These are phyloP conservation scores for Cladophialophora yegresii DNA, from an alignment of 2,329 filamentous ascomycete species.

Conservation along the genomic window DNA sequence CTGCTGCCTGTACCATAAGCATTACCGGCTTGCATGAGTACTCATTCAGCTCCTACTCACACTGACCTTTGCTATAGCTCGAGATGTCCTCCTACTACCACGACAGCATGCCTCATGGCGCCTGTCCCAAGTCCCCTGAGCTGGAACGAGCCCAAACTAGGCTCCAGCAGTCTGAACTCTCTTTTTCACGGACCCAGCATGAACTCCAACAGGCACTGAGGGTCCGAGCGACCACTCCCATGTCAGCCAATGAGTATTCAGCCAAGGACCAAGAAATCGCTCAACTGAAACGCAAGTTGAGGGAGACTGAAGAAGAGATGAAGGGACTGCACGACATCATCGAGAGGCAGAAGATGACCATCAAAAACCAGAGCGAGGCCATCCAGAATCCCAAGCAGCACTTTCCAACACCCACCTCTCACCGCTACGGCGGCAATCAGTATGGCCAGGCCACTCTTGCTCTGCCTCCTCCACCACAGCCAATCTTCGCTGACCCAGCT, in stretches of 20 bases:
- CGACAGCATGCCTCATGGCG: conserved; percentile 15
- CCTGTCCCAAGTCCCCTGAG: conserved; percentile 19
- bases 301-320: conserved; percentile 21
- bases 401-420: conserved; percentile 19
- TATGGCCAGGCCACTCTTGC: conserved; percentile 8
- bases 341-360: conserved; percentile 23
- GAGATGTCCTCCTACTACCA: conserved; percentile 19
- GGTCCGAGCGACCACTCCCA: conserved; percentile 25
- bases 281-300: conserved; percentile 12
- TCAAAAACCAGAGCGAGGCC: conserved; percentile 28
- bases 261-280: conserved; percentile 23
- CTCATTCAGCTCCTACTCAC: not conserved
- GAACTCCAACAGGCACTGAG: conserved; percentile 24
- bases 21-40: not conserved
- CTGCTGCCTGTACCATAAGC: not conserved
- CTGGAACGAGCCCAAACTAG: conserved; percentile 23
- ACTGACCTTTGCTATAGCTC: conserved; percentile 2
- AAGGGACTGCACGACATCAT: conserved; percentile 9
- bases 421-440: conserved; percentile 9
- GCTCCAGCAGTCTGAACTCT: conserved; percentile 19
- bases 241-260: conserved; percentile 20
- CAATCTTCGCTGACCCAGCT: conserved; percentile 1
- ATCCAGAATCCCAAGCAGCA: conserved; percentile 25
- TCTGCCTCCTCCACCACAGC: conserved; percentile 10
- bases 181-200: conserved; percentile 23